These are phyloP conservation scores for Moricandia arvensis DNA, from an alignment of 345 rosid genomes.

Conservation along the genomic window DNA sequence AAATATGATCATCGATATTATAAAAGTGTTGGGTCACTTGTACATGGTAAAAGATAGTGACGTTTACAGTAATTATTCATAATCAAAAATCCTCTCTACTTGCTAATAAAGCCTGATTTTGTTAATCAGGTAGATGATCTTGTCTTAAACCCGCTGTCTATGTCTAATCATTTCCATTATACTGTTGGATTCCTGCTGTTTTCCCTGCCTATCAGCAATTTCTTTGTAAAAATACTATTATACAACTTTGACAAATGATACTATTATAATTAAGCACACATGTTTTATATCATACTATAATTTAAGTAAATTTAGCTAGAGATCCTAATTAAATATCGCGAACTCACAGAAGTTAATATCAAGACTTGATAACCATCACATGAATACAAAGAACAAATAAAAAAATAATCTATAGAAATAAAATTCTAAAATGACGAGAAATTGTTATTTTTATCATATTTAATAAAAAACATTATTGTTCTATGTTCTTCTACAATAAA, in stretches of 20 bases:
- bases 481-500: no score
- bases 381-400: no score
- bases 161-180: constrained; percentile 35
- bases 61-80: constrained; percentile 23
- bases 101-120: constrained; percentile 29
- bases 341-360: background rate
- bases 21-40: constrained; percentile 6
- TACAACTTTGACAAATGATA: background rate
- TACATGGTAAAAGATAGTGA: constrained; percentile 22
- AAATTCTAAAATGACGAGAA: no score
- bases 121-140: constrained; percentile 28
- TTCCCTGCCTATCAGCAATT: background rate
- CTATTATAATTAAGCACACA: background rate
- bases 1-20: background rate
- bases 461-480: no score
- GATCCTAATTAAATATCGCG: background rate
- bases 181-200: constrained; percentile 31
- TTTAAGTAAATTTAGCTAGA: background rate
- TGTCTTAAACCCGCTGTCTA: constrained; percentile 33
- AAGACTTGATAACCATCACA: no score
- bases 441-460: no score
- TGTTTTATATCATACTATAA: background rate
- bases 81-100: constrained; percentile 20
- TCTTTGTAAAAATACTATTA: background rate
- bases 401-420: no score